Conservation (phyloP, 108 stramenopile genomes). For the Schizochytrium sp. region DNA sequence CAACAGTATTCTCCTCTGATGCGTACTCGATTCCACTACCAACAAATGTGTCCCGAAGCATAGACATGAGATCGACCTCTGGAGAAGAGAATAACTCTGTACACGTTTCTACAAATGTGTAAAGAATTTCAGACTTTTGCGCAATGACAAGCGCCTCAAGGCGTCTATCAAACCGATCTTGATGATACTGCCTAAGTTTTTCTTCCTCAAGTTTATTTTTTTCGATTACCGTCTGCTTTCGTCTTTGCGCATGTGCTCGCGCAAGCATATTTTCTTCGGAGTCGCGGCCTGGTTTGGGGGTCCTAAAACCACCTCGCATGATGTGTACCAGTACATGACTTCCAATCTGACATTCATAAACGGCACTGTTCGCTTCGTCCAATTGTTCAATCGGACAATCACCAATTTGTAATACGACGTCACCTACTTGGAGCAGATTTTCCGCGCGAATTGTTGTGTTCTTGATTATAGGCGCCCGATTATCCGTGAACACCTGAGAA, state of each 20-base stretch:
- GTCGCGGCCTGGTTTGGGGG: neutral
- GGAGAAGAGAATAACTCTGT: neutral
- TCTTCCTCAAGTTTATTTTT: neutral
- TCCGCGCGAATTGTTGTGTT: neutral
- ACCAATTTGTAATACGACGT: constrained; percentile 24
- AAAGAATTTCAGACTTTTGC: neutral
- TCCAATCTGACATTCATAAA: neutral
- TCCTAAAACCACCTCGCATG: neutral
- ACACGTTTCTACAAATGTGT: neutral
- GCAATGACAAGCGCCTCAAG: neutral
- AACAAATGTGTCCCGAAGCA: constrained; percentile 20
- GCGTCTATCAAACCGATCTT: neutral
- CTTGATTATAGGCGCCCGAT: neutral
- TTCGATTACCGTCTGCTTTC: neutral
- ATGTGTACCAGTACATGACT: neutral
- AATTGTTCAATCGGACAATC: neutral
- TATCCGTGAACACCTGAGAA: constrained; percentile 10
- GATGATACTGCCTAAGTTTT: neutral
- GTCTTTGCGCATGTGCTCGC: neutral
- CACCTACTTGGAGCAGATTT: neutral
- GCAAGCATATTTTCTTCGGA: no score
- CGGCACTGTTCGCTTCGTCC: neutral
- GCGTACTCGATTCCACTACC: neutral
- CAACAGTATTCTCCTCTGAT: no score
- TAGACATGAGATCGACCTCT: constrained; percentile 21